A percentile compares a stretch with the other conserved stretches of the same genome.
These are phyloP conservation scores for Aspergillus neotritici DNA, from an alignment of 2,329 filamentous ascomycete species.

Conservation along the genomic window DNA sequence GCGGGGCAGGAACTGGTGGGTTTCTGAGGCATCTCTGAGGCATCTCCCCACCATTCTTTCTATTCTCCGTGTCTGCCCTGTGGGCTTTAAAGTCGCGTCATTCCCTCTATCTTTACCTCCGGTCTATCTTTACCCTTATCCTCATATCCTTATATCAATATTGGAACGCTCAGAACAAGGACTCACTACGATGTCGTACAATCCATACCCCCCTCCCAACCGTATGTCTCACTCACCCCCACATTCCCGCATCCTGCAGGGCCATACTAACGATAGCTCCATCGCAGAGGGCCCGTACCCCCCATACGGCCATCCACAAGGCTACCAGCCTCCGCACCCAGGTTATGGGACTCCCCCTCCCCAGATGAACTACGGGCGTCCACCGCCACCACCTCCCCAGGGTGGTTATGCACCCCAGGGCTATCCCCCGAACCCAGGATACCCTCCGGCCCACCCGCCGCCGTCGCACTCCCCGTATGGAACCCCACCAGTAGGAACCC, in stretches of 20 bases:
- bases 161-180: background rate
- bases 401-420: constrained; percentile 18
- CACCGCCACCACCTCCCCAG: constrained; percentile 29
- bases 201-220: constrained; percentile 4
- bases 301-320: too few species aligned
- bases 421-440: constrained; percentile 19
- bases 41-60: too few species aligned
- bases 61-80: background rate
- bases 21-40: too few species aligned
- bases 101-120: background rate
- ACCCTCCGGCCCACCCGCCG: constrained; percentile 11
- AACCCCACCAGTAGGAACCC: constrained; percentile 2
- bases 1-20: too few species aligned
- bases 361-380: constrained; percentile 22
- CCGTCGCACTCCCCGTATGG: constrained; percentile 15
- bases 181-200: constrained; percentile 4
- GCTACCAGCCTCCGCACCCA: constrained; percentile 5
- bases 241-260: too few species aligned
- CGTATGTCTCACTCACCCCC: constrained; percentile 1
- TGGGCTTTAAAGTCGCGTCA: background rate
- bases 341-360: constrained; percentile 18
- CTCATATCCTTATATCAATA: background rate
- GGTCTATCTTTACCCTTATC: background rate
- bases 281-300: too few species aligned
- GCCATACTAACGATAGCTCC: too few species aligned